Evolutionary conservation across 1,139 yeast genomes (phyloP).

Genomic region (Taphrina flavorubra): DNA sequence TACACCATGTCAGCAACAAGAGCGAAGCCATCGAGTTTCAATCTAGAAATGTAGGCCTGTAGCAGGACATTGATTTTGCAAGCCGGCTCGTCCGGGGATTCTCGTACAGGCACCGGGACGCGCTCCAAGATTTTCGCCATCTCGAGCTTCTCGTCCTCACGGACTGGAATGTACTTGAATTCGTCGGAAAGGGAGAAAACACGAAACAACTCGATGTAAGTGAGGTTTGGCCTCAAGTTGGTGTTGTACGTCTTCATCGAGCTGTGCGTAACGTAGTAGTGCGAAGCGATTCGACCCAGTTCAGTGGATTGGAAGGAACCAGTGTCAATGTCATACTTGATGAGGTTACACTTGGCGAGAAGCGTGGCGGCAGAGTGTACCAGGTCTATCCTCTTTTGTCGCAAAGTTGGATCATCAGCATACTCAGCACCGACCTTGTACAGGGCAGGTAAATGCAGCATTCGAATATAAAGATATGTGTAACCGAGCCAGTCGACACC

Average conservation of each 20-base stretch:
- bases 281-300: slow-evolving; percentile 83
- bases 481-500: slow-evolving; percentile 80
- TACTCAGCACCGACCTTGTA: slow-evolving; percentile 78
- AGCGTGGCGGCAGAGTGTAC: slow-evolving; percentile 74
- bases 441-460: slow-evolving; percentile 72
- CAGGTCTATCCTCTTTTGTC: slow-evolving; percentile 66
- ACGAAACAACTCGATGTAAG: slow-evolving; percentile 75
- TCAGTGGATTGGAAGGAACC: slow-evolving; percentile 69
- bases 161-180: slow-evolving; percentile 78
- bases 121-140: slow-evolving; percentile 69
- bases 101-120: slow-evolving; percentile 87
- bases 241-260: slow-evolving; percentile 69
- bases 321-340: slow-evolving; percentile 59
- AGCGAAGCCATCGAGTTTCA: slow-evolving; percentile 85
- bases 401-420: slow-evolving; percentile 59
- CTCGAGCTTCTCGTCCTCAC: slow-evolving; percentile 87
- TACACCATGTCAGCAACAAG: slow-evolving; percentile 91
- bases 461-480: slow-evolving; percentile 80
- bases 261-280: slow-evolving; percentile 76
- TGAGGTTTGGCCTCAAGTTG: slow-evolving; percentile 63
- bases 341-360: slow-evolving; percentile 61
- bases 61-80: slow-evolving; percentile 81
- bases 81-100: slow-evolving; percentile 68
- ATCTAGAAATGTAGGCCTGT: slow-evolving; percentile 81
- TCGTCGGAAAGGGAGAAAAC: slow-evolving; percentile 84